Base-by-base conservation (phyloP, 208 protist genomes). In the Zelonia costaricensis region DNA sequence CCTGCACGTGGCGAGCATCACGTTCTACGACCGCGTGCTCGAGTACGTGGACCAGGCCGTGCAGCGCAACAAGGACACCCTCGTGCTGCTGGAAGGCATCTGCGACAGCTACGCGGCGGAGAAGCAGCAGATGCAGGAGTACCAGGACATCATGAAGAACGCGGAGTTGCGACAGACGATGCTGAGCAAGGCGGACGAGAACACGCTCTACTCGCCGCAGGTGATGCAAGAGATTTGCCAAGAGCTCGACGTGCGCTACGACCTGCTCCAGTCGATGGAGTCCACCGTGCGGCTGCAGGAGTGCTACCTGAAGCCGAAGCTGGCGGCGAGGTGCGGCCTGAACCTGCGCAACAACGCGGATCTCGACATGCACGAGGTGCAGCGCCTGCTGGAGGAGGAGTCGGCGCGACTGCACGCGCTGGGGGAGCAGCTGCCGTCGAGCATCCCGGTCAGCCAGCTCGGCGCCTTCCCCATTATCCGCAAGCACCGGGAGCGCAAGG, bases 281-380 rank as follows among this genome's bases (percentile, higher is more conserved):
- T 64, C 69, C 46, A 81, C 62, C 39, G 66, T 95, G 28, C 86
- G 90, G 25, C 71, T 95, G 55, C 86, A 93, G 78, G 86, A 95
- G 71, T 95, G 86, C 74, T 95, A 95, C 58, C 67, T 95, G 33
- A 90, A 88, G 60, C 90, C 90, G 9, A 95, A 93, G 65, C 89
- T 95, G 75, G 90, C 90, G 1, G 86, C 90, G 18, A 77, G 80
- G 23, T 80, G 80, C 35, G 90, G 86, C 13, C 49, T 66, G 38
- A 65, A 91, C 46, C 76, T 95, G 56, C 65, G 76, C 82, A 95
- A 95, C 57, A 75, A 91, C 62, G 84, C 78, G 0, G 90, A 95
- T 56, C 59, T 93, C 16, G 63, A 93, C 64, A 90, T 95, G 86
- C 73, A 64, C 54, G 80, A 92, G 57, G 87, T 95, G 46, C 80